Evolutionary conservation across 108 stramenopile genomes (phyloP).

Genomic region (Cylindrotheca closterium): DNA sequence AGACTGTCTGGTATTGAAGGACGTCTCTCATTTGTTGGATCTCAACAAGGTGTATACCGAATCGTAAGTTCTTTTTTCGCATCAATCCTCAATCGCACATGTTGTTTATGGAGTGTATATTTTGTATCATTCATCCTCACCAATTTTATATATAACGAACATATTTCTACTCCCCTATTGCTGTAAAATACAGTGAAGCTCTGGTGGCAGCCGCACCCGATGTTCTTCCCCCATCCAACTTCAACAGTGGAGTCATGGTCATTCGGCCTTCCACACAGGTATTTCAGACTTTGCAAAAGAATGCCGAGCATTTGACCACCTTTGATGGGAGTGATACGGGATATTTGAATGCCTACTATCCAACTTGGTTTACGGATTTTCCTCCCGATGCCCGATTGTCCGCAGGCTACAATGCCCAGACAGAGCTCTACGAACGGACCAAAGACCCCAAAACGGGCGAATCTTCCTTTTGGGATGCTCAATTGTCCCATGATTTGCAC

Average conservation of each 20-base stretch:
- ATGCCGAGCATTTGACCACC: conserved; percentile 33
- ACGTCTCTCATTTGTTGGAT: conserved; percentile 58
- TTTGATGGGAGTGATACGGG: conserved; percentile 91
- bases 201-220: conserved; percentile 88
- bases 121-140: too few relatives aligned
- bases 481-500: conserved; percentile 42
- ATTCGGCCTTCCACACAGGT: conserved; percentile 57
- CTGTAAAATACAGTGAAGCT: conserved; percentile 17
- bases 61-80: conserved; percentile 12
- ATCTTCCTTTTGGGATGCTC: conserved; percentile 69
- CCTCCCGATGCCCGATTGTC: conserved; percentile 62
- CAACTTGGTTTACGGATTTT: conserved; percentile 61
- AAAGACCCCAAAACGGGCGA: conserved; percentile 38
- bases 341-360: conserved; percentile 82
- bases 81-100: too few relatives aligned
- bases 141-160: too few relatives aligned
- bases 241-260: conserved; percentile 92
- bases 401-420: conserved; percentile 84
- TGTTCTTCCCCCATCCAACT: conserved; percentile 80
- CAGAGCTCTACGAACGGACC: conserved; percentile 72
- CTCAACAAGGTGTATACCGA: conserved; percentile 38
- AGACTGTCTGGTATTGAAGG: conserved; percentile 69
- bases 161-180: too few relatives aligned
- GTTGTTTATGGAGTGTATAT: too few relatives aligned
- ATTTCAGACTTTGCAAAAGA: conserved; percentile 46